phyloP scores from a whole-genome alignment of 164 flowering plant genomes.

The Protea cynaroides region DNA sequence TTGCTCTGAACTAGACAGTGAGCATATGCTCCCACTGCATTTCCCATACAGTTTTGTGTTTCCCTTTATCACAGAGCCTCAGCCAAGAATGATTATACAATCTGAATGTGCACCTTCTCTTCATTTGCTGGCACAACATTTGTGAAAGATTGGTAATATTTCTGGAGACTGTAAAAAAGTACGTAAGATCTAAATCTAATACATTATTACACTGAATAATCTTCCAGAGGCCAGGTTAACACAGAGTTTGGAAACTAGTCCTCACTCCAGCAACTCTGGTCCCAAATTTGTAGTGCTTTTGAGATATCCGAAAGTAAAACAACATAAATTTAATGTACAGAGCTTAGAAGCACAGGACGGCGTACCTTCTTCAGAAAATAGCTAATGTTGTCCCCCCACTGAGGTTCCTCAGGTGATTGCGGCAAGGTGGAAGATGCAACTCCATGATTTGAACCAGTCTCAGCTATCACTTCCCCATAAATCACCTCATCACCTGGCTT shows the following conservation, averaged over 20 bases:
- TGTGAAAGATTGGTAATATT: background rate
- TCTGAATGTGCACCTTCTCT: background rate
- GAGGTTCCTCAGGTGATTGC: conserved; percentile 24
- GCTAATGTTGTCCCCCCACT: conserved; percentile 44
- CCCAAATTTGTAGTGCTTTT: background rate
- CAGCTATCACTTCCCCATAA: conserved; percentile 14
- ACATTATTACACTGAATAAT: too few species aligned
- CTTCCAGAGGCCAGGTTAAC: background rate
- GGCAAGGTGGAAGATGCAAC: conserved; percentile 10
- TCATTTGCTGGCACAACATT: background rate
- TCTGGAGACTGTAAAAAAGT: too few species aligned
- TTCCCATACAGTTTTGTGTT: background rate
- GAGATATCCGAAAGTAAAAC: conserved; percentile 1
- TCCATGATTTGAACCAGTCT: conserved; percentile 11
- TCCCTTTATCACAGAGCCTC: too few species aligned
- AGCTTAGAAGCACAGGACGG: background rate
- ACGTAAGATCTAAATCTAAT: too few species aligned
- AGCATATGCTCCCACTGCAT: background rate
- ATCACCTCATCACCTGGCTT: conserved; percentile 9
- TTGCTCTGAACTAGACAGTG: background rate
- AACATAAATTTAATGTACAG: background rate
- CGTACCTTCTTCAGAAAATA: conserved; percentile 74
- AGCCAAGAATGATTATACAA: background rate
- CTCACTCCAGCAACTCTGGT: background rate
- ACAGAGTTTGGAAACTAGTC: background rate